Evolutionary conservation across 1,284 basidiomycete genomes (phyloP).

Genomic region (Bjerkandera adusta): DNA sequence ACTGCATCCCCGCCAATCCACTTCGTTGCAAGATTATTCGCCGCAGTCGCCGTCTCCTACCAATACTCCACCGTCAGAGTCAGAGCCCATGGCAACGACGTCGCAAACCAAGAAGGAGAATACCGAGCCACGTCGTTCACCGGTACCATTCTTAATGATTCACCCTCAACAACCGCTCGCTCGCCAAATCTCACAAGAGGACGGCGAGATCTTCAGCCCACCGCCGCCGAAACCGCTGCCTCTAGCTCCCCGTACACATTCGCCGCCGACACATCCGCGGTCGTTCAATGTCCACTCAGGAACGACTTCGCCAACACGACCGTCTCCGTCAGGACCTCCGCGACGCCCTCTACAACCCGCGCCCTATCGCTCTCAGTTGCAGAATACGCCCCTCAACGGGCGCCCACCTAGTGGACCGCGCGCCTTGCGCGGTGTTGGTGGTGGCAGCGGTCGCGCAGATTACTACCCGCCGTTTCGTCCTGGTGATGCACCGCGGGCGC

Average conservation of each 20-base stretch:
- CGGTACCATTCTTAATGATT: neutral
- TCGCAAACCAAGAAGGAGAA: conserved; percentile 10
- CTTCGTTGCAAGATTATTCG: conserved; percentile 7
- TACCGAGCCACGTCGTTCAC: conserved; percentile 9
- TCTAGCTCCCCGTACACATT: conserved; percentile 35
- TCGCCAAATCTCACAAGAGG: conserved; percentile 42
- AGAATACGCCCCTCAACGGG: conserved; percentile 20
- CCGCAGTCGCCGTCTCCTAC: conserved; percentile 13
- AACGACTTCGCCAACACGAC: conserved; percentile 25
- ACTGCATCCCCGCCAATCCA: too few relatives aligned
- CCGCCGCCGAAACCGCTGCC: conserved; percentile 31
- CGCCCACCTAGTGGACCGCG: conserved; percentile 52
- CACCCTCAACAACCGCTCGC: conserved; percentile 7
- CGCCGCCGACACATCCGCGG: conserved; percentile 47
- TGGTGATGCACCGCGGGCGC: conserved; percentile 35
- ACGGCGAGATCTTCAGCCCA: conserved; percentile 50
- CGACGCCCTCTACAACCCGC: conserved; percentile 27
- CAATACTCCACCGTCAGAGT: conserved; percentile 10
- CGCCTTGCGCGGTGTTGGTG: conserved; percentile 43
- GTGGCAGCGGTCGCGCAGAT: conserved; percentile 22
- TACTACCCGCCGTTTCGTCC: conserved; percentile 19
- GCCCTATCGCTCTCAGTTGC: conserved; percentile 23
- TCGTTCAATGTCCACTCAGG: conserved; percentile 33
- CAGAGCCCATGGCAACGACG: neutral
- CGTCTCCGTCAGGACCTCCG: conserved; percentile 25